These are phyloP conservation scores for Oldenlandia corymbosa DNA, from an alignment of 257 asterid genomes.

Conservation along the genomic window DNA sequence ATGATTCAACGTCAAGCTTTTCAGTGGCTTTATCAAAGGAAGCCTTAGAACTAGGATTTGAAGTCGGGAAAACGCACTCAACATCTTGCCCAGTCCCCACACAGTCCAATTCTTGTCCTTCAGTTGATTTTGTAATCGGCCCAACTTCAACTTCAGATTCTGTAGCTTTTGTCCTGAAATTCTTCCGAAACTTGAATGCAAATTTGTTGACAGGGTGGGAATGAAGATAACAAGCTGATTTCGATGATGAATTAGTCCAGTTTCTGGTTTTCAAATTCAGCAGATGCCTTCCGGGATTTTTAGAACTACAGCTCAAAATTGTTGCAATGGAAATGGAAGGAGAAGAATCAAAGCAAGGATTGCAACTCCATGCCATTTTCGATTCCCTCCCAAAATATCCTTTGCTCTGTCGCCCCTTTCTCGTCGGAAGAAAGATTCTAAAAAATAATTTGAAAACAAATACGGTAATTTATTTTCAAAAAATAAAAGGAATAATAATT, in stretches of 20 bases:
- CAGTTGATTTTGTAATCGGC: slow-evolving; percentile 21
- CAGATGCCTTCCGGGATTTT: slow-evolving; percentile 7
- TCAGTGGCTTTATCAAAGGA: slow-evolving; percentile 24
- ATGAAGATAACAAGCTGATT: not conserved
- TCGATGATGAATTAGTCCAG: not conserved
- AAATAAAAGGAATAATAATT: too few species aligned
- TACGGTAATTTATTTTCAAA: not conserved
- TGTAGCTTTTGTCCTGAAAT: slow-evolving; percentile 33
- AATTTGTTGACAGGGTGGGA: not conserved
- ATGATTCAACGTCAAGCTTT: slow-evolving; percentile 21
- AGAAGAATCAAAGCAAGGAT: slow-evolving; percentile 10
- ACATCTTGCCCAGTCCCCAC: slow-evolving; percentile 63
- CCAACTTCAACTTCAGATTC: slow-evolving; percentile 35
- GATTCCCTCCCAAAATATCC: not conserved
- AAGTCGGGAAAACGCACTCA: slow-evolving; percentile 37
- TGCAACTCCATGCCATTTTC: slow-evolving; percentile 43
- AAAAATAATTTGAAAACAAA: not conserved
- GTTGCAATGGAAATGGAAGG: slow-evolving; percentile 16
- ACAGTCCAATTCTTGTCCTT: slow-evolving; percentile 47
- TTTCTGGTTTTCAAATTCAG: not conserved
- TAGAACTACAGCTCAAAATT: slow-evolving; percentile 16
- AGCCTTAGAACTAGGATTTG: slow-evolving; percentile 10
- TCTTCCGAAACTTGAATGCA: slow-evolving; percentile 3
- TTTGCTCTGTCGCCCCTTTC: not conserved
- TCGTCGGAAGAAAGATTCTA: not conserved